Evolutionary conservation across 106 monocot species (phyloP), one percentile per base, ranked within the genome.

Genomic region (Dioscorea zingiberensis): DNA sequence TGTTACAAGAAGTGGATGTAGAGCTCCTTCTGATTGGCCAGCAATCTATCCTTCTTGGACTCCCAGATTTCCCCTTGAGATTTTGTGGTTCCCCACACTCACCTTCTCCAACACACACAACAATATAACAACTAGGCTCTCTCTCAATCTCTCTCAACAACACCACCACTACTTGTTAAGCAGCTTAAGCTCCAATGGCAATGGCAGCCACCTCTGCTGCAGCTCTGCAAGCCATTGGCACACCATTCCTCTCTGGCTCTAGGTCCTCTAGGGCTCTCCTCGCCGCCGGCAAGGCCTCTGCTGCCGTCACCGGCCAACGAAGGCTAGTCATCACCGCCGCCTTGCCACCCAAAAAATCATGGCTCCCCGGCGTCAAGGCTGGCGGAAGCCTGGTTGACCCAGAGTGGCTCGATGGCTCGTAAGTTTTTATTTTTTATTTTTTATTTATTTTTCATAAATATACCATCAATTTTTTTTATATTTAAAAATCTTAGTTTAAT

Each of bases 341-440:
- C 5, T 83, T 58, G 25, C 73, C 73, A 1, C 53, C 71, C 1
- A 97, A 97, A 80, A 88, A 97, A 77, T 92, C 97, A 1, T 97
- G 97, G 97, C 65, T 97, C 65, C 97, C 97, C 0, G 97, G 64
- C 23, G 78, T 97, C 60, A 81, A 29, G 59, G 79, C 60, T 21
- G 92, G 88, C 19, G 82, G 83, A 53, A 83, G 80, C 67, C 67
- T 97, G 26, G 25, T 97, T 69, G 85, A 92, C 78, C 97, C 97
- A 12, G 76, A 87, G 22, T 97, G 91, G 97, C 97, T 97, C 29
- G 95, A 97, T 59, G 95, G 91, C 76, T 97, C 95, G 91, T 97
- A 86, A 88, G 93, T 66, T 2, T 21, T 7, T 23, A 2, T 19
- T 7, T 28, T 18, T 0, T 30, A 30, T 30, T 3, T 30, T 3